Evolutionary conservation across 768 basidiomycete genomes (phyloP).

Genomic region (Mycena polygramma): DNA sequence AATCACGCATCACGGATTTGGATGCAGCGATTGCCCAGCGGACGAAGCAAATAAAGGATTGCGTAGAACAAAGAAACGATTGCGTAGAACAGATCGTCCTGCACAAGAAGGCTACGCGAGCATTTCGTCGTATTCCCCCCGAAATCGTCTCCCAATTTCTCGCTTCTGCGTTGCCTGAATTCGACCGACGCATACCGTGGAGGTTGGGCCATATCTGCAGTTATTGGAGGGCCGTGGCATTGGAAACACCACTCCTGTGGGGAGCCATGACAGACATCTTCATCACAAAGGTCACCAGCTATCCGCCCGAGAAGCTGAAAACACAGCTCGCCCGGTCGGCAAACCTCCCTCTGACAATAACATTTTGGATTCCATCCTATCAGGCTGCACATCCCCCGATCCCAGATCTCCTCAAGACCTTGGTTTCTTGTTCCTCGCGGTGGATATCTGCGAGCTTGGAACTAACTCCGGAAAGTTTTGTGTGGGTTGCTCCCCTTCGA

Average conservation of each 20-base stretch:
- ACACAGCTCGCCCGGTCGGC: slow-evolving; percentile 11
- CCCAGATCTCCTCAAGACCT: slow-evolving; percentile 5
- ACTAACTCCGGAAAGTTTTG: not conserved
- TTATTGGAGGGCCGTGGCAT: slow-evolving; percentile 20
- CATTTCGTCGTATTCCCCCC: slow-evolving; percentile 11
- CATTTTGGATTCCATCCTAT: not conserved
- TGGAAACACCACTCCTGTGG: slow-evolving; percentile 6
- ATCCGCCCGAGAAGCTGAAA: slow-evolving; percentile 1
- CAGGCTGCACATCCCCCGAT: not conserved
- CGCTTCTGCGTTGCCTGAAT: not conserved
- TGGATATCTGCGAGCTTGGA: slow-evolving; percentile 16
- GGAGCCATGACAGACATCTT: slow-evolving; percentile 21
- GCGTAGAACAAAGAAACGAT: not conserved
- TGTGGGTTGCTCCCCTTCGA: not conserved
- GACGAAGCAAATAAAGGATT: too few species aligned
- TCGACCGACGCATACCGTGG: slow-evolving; percentile 25
- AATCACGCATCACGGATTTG: not conserved
- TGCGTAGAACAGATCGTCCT: not conserved
- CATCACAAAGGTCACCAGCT: not conserved
- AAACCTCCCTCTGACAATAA: slow-evolving; percentile 18
- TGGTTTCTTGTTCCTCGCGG: slow-evolving; percentile 7
- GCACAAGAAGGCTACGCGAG: slow-evolving; percentile 11
- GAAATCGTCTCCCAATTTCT: slow-evolving; percentile 28
- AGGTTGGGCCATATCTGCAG: slow-evolving; percentile 24
- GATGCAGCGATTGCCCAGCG: slow-evolving; percentile 1